These are phyloP conservation scores for Hypoxylon sp. DNA, from an alignment of 2,329 filamentous ascomycete species.

Conservation along the genomic window DNA sequence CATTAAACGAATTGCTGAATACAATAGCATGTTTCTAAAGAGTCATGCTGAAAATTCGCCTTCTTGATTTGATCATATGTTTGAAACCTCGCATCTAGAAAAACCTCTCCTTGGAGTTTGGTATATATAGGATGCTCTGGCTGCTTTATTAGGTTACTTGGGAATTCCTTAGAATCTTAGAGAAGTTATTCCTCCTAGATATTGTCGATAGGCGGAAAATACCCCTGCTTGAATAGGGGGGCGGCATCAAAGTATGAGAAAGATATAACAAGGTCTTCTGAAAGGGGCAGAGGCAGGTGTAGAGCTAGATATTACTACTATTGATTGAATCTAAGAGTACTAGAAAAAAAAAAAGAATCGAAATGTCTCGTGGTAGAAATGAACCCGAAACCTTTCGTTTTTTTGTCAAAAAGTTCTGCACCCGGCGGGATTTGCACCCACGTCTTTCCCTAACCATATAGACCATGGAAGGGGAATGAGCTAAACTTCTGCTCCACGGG, in stretches of 20 bases:
- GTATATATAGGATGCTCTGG: too few species aligned
- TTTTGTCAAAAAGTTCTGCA: conserved; percentile 24
- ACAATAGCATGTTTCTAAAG: not conserved
- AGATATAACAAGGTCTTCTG: too few species aligned
- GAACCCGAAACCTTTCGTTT: not conserved
- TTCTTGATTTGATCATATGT: not conserved
- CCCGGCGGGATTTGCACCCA: conserved; percentile 33
- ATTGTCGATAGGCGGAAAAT: too few species aligned
- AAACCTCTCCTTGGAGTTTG: too few species aligned
- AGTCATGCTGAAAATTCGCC: not conserved
- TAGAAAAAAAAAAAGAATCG: not conserved
- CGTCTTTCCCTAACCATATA: conserved; percentile 23
- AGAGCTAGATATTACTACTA: too few species aligned
- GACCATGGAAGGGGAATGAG: conserved; percentile 25
- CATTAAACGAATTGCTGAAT: too few species aligned
- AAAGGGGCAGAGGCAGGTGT: too few species aligned
- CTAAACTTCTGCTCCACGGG: conserved; percentile 30
- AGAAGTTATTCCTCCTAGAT: too few species aligned
- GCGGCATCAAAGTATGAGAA: too few species aligned
- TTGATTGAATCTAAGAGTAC: not conserved
- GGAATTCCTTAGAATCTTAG: too few species aligned
- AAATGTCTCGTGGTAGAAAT: not conserved
- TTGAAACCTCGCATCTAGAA: not conserved
- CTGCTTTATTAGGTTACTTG: too few species aligned
- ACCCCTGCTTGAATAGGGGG: too few species aligned